phyloP scores from a whole-genome alignment of 2,329 filamentous ascomycete species.

The Claviceps monticola region DNA sequence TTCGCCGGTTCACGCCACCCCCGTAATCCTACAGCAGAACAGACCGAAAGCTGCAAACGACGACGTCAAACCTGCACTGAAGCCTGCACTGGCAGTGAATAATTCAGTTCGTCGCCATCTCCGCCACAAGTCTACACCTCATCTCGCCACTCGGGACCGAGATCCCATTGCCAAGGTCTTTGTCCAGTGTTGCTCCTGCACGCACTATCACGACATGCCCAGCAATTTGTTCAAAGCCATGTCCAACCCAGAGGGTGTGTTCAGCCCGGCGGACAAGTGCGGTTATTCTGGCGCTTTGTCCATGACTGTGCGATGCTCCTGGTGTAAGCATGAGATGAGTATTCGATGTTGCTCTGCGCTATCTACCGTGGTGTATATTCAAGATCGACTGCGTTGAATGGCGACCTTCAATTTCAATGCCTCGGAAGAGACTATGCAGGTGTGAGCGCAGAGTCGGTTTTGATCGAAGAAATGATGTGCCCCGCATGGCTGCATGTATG shows the following conservation, averaged over 20 bases:
- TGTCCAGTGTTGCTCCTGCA: conserved; percentile 51
- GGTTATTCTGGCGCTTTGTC: conserved; percentile 43
- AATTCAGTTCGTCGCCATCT: conserved; percentile 1
- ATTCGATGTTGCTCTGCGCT: conserved; percentile 56
- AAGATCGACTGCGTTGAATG: conserved; percentile 42
- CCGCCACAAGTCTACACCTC: conserved; percentile 5
- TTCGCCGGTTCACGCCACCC: conserved; percentile 7
- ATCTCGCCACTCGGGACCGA: conserved; percentile 7
- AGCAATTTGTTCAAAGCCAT: conserved; percentile 50
- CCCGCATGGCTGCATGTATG: no score
- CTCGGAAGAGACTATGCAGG: no score
- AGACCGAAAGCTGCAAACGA: background rate
- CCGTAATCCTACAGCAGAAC: conserved; percentile 5
- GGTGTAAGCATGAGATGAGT: conserved; percentile 60
- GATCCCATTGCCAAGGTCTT: conserved; percentile 47
- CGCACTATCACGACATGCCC: conserved; percentile 52
- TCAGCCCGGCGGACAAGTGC: conserved; percentile 32
- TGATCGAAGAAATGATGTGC: no score
- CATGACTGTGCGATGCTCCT: conserved; percentile 53
- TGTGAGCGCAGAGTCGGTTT: no score
- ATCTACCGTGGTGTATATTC: conserved; percentile 51
- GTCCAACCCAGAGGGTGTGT: conserved; percentile 41
- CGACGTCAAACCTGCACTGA: background rate
- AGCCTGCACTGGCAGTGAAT: background rate
- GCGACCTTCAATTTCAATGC: no score